These are phyloP conservation scores for Phytophthora macrochlamydospora DNA, from an alignment of 352 stramenopile genomes.

Conservation along the genomic window DNA sequence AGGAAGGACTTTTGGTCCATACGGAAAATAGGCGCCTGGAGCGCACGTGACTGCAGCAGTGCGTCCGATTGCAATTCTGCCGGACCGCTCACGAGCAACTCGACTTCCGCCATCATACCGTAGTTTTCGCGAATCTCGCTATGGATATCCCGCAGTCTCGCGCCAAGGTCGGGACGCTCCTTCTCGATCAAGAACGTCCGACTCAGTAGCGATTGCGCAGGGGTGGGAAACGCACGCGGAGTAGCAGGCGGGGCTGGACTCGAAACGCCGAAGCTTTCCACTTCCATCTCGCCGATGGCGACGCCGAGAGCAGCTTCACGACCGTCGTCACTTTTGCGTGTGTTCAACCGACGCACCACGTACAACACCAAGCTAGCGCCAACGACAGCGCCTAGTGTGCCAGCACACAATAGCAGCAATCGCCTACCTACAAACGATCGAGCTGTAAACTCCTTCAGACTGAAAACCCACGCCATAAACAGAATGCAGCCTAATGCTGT, in stretches of 20 bases:
- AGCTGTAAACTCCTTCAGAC: conserved; percentile 24
- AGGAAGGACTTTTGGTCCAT: conserved; percentile 60
- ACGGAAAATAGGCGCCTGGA: conserved; percentile 40
- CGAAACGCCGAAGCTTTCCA: conserved; percentile 32
- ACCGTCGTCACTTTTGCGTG: conserved; percentile 14
- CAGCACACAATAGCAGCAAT: conserved; percentile 34
- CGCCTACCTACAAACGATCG: conserved; percentile 47
- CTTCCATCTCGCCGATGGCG: conserved; percentile 51
- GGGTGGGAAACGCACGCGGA: conserved; percentile 35
- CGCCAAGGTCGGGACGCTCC: conserved; percentile 44
- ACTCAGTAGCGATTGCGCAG: conserved; percentile 33
- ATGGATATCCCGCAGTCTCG: conserved; percentile 38
- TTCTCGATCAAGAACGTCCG: conserved; percentile 44
- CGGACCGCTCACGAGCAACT: conserved; percentile 53
- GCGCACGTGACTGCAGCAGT: conserved; percentile 27
- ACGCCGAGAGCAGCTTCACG: conserved; percentile 24
- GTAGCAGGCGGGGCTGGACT: conserved; percentile 41
- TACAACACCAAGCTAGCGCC: conserved; percentile 33
- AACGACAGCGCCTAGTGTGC: conserved; percentile 29
- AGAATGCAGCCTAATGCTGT: conserved; percentile 32
- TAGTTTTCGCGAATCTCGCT: conserved; percentile 59
- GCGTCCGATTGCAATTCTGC: conserved; percentile 41
- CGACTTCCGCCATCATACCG: conserved; percentile 44
- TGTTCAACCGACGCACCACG: conserved; percentile 8
- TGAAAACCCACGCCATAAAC: conserved; percentile 37